Percentiles rank a stretch among this genome's conserved stretches.
phyloP scores from a whole-genome alignment of 1,284 basidiomycete species.

The Cyathus olla region DNA sequence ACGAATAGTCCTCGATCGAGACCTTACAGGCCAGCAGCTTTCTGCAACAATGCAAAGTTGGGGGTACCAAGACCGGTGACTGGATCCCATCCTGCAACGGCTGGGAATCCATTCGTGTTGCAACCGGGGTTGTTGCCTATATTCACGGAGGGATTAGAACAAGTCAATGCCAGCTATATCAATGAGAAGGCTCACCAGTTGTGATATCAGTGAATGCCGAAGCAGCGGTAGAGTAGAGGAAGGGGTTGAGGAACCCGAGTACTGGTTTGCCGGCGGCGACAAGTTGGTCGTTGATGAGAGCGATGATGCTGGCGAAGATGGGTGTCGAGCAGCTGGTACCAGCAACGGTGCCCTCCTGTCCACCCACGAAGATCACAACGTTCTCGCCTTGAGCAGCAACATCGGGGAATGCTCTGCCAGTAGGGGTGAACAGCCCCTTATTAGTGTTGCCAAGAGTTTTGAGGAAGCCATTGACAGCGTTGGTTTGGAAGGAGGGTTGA shows the following conservation, averaged over 20 bases:
- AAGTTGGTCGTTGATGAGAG: conserved; percentile 23
- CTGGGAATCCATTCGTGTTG: conserved; percentile 21
- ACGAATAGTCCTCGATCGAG: no score
- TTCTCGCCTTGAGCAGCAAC: conserved; percentile 24
- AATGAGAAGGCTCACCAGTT: conserved; percentile 13
- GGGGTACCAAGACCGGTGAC: conserved; percentile 33
- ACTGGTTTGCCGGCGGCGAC: conserved; percentile 16
- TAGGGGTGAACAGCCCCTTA: conserved; percentile 30
- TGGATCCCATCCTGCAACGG: conserved; percentile 28
- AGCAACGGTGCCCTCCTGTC: conserved; percentile 12
- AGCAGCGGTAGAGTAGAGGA: conserved; percentile 27
- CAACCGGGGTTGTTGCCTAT: conserved; percentile 26
- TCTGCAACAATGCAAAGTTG: conserved; percentile 16
- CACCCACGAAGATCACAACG: conserved; percentile 19
- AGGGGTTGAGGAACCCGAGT: conserved; percentile 32
- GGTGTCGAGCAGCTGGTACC: conserved; percentile 26
- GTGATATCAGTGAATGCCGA: conserved; percentile 36
- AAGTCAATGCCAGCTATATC: not conserved
- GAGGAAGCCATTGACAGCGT: conserved; percentile 40
- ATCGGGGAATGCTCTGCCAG: conserved; percentile 28
- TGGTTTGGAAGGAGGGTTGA: conserved; percentile 43
- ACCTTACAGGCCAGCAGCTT: not conserved
- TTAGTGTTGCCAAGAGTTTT: conserved; percentile 38
- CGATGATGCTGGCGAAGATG: conserved; percentile 28
- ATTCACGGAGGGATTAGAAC: not conserved